Evolutionary conservation across 768 basidiomycete species (phyloP).

Genomic region (Nidula microcarpa): DNA sequence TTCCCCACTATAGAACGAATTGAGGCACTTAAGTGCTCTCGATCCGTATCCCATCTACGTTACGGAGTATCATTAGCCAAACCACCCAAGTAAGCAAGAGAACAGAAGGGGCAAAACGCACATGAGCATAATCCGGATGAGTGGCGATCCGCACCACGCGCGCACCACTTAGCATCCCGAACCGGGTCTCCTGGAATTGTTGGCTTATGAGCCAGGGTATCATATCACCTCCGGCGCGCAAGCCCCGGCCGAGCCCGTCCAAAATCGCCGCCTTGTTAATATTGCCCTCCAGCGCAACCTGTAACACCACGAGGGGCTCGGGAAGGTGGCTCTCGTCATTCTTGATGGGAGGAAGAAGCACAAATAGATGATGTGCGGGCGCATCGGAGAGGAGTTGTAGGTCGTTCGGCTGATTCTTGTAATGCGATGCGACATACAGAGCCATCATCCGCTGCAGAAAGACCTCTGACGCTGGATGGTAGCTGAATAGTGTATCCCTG

Average conservation of each 20-base stretch:
- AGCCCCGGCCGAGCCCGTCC: conserved; percentile 80
- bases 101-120: conserved; percentile 31
- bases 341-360: conserved; percentile 87
- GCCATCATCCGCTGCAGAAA: conserved; percentile 99
- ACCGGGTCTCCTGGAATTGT: conserved; percentile 94
- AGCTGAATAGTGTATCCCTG: conserved; percentile 94
- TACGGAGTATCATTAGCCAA: no score
- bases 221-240: conserved; percentile 90
- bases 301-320: conserved; percentile 92
- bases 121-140: conserved; percentile 92
- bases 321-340: conserved; percentile 90
- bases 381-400: conserved; percentile 97
- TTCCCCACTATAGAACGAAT: conserved; percentile 91
- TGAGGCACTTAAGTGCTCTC: conserved; percentile 80
- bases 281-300: conserved; percentile 93
- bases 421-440: conserved; percentile 94
- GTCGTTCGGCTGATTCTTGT: conserved; percentile 99
- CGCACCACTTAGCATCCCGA: conserved; percentile 88
- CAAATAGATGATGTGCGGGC: conserved; percentile 95
- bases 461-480: conserved; percentile 94
- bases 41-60: conserved; percentile 94
- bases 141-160: conserved; percentile 91
- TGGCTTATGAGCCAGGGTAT: conserved; percentile 96
- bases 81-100: conserved; percentile 4
- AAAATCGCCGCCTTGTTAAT: conserved; percentile 83